Conservation (phyloP, 192 early-diverging fungal species). For the Backusella sp. region DNA sequence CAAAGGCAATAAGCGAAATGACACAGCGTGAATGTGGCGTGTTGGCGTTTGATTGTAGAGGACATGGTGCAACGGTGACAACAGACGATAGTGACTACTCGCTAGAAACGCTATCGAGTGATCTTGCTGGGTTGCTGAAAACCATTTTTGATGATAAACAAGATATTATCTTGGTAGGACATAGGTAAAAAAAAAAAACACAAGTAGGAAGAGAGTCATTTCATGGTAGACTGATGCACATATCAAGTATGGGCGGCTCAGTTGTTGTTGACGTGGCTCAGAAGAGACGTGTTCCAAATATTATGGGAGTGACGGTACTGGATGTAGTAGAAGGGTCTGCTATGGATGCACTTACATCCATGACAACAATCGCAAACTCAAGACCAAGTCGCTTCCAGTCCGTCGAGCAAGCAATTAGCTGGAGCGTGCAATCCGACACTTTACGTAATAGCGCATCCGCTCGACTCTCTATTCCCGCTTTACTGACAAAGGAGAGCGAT, state of each 20-base stretch:
- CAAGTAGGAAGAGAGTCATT: neutral
- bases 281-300: slow-evolving; percentile 42
- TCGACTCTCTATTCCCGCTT: slow-evolving; percentile 69
- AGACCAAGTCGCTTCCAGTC: slow-evolving; percentile 49
- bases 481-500: slow-evolving; percentile 37
- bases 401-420: slow-evolving; percentile 50
- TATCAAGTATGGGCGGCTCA: slow-evolving; percentile 72
- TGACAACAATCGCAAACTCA: slow-evolving; percentile 44
- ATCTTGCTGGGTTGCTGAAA: slow-evolving; percentile 52
- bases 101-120: slow-evolving; percentile 54
- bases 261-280: slow-evolving; percentile 66
- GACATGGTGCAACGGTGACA: slow-evolving; percentile 59
- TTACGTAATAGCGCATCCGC: slow-evolving; percentile 68
- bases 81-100: slow-evolving; percentile 56
- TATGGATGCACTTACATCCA: slow-evolving; percentile 52
- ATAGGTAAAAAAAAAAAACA: slow-evolving; percentile 50
- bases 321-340: slow-evolving; percentile 82
- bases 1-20: slow-evolving; percentile 48
- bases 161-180: slow-evolving; percentile 72
- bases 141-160: slow-evolving; percentile 45
- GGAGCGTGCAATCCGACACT: slow-evolving; percentile 62
- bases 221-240: neutral
- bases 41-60: slow-evolving; percentile 68
- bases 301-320: slow-evolving; percentile 65
- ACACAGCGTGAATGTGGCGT: slow-evolving; percentile 42